Conservation (phyloP, 2,329 filamentous ascomycete genomes). For the Alternaria conjuncta region DNA sequence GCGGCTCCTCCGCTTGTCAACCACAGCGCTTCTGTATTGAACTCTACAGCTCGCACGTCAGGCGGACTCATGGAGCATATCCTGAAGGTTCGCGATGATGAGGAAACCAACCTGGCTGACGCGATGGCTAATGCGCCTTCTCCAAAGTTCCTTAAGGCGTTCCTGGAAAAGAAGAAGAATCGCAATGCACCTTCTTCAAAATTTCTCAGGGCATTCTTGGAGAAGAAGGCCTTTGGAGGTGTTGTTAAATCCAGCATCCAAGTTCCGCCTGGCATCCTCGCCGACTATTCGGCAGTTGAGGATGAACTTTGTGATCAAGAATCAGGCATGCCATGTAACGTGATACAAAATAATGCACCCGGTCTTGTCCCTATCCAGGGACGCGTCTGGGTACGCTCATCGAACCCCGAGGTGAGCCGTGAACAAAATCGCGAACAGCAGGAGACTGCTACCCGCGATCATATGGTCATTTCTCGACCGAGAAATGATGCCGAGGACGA, state of each 20-base stretch:
- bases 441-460: not conserved
- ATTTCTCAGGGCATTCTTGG: not conserved
- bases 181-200: not conserved
- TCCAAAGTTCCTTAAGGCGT: not conserved
- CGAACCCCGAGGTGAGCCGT: not conserved
- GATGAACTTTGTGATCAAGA: not conserved
- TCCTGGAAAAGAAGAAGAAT: not conserved
- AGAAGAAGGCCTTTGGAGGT: not conserved
- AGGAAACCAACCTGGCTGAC: too few species aligned
- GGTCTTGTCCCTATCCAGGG: not conserved
- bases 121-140: not conserved
- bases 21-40: not conserved
- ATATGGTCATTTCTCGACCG: not conserved
- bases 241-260: not conserved
- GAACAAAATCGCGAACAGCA: not conserved
- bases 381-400: not conserved
- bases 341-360: not conserved
- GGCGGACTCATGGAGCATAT: not conserved
- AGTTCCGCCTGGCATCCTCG: not conserved
- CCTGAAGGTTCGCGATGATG: too few species aligned
- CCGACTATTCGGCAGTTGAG: not conserved
- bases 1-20: too few species aligned
- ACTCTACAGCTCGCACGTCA: rapidly evolving
- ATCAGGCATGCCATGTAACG: not conserved
- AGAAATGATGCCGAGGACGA: not conserved